Evolutionary conservation across 2,329 filamentous ascomycete species (phyloP), one percentile per base, ranked within the genome.

Genomic region (Colletotrichum caudatum): DNA sequence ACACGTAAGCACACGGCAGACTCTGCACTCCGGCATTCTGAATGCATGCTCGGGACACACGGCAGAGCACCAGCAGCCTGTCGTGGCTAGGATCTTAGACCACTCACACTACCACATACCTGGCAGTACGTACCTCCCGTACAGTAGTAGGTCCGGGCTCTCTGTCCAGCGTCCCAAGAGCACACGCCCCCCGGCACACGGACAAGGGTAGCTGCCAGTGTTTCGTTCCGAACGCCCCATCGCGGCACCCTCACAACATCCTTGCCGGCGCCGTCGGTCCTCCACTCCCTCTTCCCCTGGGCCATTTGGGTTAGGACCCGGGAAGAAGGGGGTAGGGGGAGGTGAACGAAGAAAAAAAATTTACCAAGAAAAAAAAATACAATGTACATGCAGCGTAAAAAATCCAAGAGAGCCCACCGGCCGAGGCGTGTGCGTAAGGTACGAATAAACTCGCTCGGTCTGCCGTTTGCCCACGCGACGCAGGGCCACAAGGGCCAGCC

Each of bases 161-260:
- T 71, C 50, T 63, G 57, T 68, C 53, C 58, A 37, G 48, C 18
- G 60, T 41, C 59, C 69, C 48, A 72, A 41, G 59, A 69, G 59
- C 65, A 69, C 65, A 72, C 69, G 48, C 69, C 69, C 69, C 69
- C 69, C 69, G 56, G 59, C 60, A 69, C 67, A 72, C 70, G 61
- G 70, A 71, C 67, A 72, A 71, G 70, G 70, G 70, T 72, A 72
- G 66, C 70, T 72, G 70, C 70, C 70, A 70, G 61, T 66, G 70
- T 72, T 72, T 72, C 66, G 70, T 71, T 71, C 70, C 67, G 67
- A 72, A 68, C 61, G 69, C 67, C 51, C 70, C 70, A 71, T 50
- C 70, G 48, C 66, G 56, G 66, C 67, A 63, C 71, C 67, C 61
- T 66, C 56, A 11, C 61, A 48, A 41, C 56, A 72, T 62, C 70